Evolutionary conservation across 2,329 filamentous ascomycete species (phyloP), one percentile per base, ranked within the genome.

Genomic region (Scedosporium aurantiacum): DNA sequence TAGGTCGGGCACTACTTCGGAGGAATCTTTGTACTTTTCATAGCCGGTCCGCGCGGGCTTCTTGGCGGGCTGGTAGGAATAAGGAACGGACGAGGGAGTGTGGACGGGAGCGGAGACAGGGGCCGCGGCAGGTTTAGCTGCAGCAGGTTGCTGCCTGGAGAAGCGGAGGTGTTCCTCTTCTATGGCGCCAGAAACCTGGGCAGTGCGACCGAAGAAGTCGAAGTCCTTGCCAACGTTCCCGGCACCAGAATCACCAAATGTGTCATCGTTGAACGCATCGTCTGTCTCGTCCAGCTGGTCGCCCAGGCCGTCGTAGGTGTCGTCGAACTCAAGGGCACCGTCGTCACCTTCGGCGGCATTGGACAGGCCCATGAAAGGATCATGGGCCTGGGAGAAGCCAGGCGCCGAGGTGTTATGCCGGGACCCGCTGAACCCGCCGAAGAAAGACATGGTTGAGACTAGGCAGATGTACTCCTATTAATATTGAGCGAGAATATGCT

Each of bases 261-360:
- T 99, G 71, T 97, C 94, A 68, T 97, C 91, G 74, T 99, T 99
- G 80, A 97, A 91, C 58, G 83, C 91, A 78, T 99, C 94, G 69
- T 93, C 90, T 21, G 89, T 87, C 72, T 99, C 93, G 69, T 96
- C 87, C 41, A 99, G 86, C 73, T 89, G 86, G 70, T 96, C 89
- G 62, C 91, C 94, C 47, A 99, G 80, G 18, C 93, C 93, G 74
- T 99, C 94, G 72, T 97, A 97, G 43, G 93, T 97, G 71, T 99
- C 91, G 68, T 99, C 94, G 68, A 97, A 99, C 68, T 97, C 89
- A 68, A 81, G 71, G 25, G 76, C 78, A 64, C 82, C 83, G 66
- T 79, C 79, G 59, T 75, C 74, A 67, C 87, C 84, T 63, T 87
- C 82, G 63, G 82, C 80, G 58, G 79, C 81, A 68, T 80, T 80